Conservation (phyloP, 2,329 filamentous ascomycete genomes). For the Colletotrichum endophyticum region DNA sequence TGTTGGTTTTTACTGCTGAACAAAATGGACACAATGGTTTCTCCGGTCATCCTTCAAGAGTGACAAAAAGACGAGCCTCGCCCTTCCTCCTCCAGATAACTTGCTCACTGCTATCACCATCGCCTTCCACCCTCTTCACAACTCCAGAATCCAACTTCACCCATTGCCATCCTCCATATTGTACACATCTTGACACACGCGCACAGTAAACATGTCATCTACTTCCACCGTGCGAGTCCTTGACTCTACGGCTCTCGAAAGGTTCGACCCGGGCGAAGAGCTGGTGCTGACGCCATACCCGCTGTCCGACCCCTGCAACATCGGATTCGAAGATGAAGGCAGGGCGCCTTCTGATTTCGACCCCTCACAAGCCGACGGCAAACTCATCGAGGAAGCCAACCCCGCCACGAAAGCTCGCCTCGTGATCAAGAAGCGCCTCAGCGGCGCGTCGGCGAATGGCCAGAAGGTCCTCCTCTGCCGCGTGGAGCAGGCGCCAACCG, state of each 20-base stretch:
- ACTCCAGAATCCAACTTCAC: background rate
- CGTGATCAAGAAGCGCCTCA: background rate
- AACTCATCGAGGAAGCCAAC: background rate
- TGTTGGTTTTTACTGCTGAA: background rate
- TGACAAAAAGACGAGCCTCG: background rate
- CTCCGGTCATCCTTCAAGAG: background rate
- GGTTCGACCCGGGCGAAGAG: background rate
- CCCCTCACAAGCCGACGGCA: background rate
- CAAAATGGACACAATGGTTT: background rate
- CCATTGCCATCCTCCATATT: background rate
- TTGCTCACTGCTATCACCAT: background rate
- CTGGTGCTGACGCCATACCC: background rate
- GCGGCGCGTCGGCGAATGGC: accelerated
- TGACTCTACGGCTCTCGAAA: background rate
- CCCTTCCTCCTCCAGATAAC: background rate
- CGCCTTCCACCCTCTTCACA: background rate
- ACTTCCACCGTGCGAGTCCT: background rate
- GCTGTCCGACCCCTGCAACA: background rate
- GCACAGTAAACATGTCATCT: background rate
- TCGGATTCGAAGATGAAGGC: background rate
- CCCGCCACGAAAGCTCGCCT: background rate
- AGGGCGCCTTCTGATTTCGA: background rate
- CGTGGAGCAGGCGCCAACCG: background rate
- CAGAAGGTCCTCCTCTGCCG: background rate
- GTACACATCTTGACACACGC: background rate